Conservation (phyloP, 768 basidiomycete genomes). For the Hemileccinum impolitum region DNA sequence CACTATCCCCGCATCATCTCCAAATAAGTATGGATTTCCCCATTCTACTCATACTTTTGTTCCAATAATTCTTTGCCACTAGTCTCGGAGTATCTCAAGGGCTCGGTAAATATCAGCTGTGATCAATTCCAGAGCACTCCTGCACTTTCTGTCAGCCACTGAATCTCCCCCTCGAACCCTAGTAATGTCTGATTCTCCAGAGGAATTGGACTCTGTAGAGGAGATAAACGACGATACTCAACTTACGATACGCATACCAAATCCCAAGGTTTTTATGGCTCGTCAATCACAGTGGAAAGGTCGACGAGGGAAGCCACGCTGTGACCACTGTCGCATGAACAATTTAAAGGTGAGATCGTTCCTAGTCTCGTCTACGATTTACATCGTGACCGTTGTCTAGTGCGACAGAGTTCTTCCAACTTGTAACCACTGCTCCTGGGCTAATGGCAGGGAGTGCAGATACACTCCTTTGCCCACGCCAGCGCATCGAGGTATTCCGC, state of each 20-base stretch:
- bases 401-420: constrained; percentile 69
- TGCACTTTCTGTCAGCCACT: constrained; percentile 18
- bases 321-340: constrained; percentile 68
- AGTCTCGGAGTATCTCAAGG: constrained; percentile 4
- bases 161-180: constrained; percentile 7
- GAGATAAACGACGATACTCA: constrained; percentile 47
- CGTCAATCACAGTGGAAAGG: constrained; percentile 75
- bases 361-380: constrained; percentile 1
- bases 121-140: constrained; percentile 1
- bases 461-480: constrained; percentile 75
- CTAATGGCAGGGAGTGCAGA: constrained; percentile 59
- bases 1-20: constrained; percentile 6
- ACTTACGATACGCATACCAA: constrained; percentile 64
- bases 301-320: constrained; percentile 69
- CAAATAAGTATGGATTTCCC: constrained; percentile 14
- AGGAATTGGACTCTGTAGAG: constrained; percentile 38
- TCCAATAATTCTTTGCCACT: constrained; percentile 7
- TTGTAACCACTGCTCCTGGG: constrained; percentile 71
- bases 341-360: constrained; percentile 60
- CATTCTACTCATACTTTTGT: constrained; percentile 2
- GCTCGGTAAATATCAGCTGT: constrained; percentile 5
- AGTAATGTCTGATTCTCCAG: constrained; percentile 35
- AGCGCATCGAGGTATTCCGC: constrained; percentile 70
- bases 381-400: constrained; percentile 33
- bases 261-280: constrained; percentile 63